Percentiles rank a stretch among this genome's conserved stretches.
Evolutionary conservation across 306 rosid genomes (phyloP).

Genomic region (Psophocarpus tetragonolobus): DNA sequence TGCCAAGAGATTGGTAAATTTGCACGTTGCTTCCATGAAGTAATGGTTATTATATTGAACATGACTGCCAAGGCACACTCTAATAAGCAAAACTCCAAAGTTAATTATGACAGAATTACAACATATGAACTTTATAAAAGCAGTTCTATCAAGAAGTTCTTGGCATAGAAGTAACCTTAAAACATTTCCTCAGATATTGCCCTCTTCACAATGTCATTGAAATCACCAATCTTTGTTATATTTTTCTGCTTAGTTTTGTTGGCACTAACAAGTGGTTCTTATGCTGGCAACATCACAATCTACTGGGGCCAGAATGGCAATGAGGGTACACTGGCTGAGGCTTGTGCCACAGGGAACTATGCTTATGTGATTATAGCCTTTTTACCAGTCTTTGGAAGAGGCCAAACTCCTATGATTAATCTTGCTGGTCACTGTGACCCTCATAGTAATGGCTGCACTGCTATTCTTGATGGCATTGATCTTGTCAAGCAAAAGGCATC

Average conservation of each 20-base stretch:
- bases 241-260: constrained; percentile 5
- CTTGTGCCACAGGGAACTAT: constrained; percentile 45
- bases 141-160: no score
- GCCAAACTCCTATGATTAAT: neutral
- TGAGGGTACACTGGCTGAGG: constrained; percentile 35
- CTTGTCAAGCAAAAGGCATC: constrained; percentile 52
- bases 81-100: neutral
- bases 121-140: constrained; percentile 20
- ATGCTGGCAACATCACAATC: constrained; percentile 35
- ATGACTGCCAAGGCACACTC: constrained; percentile 23
- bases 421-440: neutral
- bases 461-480: no score
- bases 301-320: constrained; percentile 52
- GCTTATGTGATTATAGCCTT: neutral
- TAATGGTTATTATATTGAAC: neutral
- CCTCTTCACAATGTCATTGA: neutral
- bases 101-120: neutral
- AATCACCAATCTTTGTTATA: neutral
- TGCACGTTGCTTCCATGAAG: neutral
- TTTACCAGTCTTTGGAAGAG: neutral
- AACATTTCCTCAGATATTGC: neutral
- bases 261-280: constrained; percentile 1
- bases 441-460: constrained; percentile 38
- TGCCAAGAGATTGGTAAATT: constrained; percentile 3
- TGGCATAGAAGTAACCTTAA: no score